Conservation (phyloP, 441 rosid species). For the Daphne laureola region DNA sequence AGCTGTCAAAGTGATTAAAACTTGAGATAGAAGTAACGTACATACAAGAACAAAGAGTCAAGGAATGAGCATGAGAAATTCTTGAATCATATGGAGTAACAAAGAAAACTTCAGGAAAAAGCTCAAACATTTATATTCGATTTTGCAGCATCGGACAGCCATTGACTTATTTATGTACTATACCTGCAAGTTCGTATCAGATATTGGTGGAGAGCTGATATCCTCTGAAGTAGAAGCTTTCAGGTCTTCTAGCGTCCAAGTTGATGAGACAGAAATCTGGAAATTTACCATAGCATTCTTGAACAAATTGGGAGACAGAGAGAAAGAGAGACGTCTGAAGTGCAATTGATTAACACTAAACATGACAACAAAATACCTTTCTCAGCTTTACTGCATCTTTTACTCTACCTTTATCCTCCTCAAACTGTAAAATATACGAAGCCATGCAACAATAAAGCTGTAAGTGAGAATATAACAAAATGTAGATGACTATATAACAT, state of each 20-base stretch:
- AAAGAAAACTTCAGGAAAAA: too few species aligned
- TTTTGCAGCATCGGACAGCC: too few species aligned
- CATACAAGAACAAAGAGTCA: too few species aligned
- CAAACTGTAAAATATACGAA: constrained; percentile 29
- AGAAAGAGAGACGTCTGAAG: too few species aligned
- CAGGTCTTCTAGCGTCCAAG: constrained; percentile 51
- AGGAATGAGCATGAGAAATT: too few species aligned
- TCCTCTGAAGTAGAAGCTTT: constrained; percentile 44
- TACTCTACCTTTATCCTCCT: constrained; percentile 50
- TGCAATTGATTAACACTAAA: too few species aligned
- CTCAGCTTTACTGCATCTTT: constrained; percentile 49
- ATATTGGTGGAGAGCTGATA: constrained; percentile 28
- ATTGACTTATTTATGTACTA: neutral
- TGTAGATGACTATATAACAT: too few species aligned
- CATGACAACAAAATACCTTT: constrained; percentile 33
- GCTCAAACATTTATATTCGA: too few species aligned
- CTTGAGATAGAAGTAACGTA: too few species aligned
- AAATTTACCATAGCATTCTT: constrained; percentile 20
- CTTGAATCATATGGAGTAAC: too few species aligned
- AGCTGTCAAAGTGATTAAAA: constrained; percentile 23
- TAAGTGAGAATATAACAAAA: neutral
- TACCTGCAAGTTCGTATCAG: constrained; percentile 46
- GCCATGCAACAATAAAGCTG: neutral
- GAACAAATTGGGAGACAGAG: neutral
- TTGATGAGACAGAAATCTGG: constrained; percentile 39